Conservation (phyloP, 2,329 filamentous ascomycete genomes). For the Emmonsiellopsis sp. region DNA sequence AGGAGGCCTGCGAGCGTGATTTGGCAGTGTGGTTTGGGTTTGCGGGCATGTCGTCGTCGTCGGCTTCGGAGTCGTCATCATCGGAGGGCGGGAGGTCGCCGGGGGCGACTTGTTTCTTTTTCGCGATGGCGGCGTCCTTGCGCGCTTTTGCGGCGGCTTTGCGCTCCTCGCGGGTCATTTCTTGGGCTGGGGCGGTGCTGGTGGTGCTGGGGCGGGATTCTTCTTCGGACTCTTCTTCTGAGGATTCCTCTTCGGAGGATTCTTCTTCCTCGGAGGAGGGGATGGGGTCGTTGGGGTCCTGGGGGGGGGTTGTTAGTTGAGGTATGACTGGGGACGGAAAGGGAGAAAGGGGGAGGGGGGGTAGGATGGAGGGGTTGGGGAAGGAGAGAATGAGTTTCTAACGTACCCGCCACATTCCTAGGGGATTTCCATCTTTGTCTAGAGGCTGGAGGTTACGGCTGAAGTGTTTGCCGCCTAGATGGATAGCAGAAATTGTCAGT, state of each 20-base stretch:
- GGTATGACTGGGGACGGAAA: neutral
- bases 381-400: conserved; percentile 1
- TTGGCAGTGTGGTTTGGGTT: conserved; percentile 79
- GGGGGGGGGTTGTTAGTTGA: neutral
- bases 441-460: conserved; percentile 81
- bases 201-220: conserved; percentile 41
- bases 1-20: conserved; percentile 59
- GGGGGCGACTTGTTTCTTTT: conserved; percentile 62
- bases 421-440: conserved; percentile 78
- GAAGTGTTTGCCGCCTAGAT: conserved; percentile 82
- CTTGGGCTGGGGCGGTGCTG: conserved; percentile 34
- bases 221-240: conserved; percentile 37
- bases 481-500: conserved; percentile 11
- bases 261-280: conserved; percentile 37
- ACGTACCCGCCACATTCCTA: conserved; percentile 75
- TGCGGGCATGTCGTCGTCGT: conserved; percentile 47
- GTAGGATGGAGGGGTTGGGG: neutral
- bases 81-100: conserved; percentile 72
- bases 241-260: conserved; percentile 28
- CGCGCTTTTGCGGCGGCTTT: conserved; percentile 78
- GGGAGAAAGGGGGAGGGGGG: too few species aligned
- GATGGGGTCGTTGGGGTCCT: conserved; percentile 28
- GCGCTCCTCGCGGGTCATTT: conserved; percentile 76
- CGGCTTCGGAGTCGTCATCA: conserved; percentile 30
- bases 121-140: conserved; percentile 79